Base-by-base conservation (phyloP, 805 yeast species). In the Zygotorulaspora sp. region DNA sequence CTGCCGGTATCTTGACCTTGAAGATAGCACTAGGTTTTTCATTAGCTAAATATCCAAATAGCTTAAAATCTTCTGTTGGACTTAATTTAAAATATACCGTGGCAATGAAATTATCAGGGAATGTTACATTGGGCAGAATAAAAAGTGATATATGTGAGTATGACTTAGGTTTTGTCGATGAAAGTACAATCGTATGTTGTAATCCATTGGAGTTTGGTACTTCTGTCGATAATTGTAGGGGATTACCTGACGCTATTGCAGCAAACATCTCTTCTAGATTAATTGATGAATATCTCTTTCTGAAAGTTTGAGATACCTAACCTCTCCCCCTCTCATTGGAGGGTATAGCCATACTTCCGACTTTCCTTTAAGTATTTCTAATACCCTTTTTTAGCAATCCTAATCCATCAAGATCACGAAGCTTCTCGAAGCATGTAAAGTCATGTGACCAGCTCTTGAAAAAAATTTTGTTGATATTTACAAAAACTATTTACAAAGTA, bases 21-120 rank as follows among this genome's bases (percentile, higher is more conserved):
- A 84, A 92, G 2, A 92, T 92, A 0, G 97, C 96, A 41, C 95
- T 84, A 24, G 94, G 97, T 57, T 90, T 92, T 24, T 62, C 65
- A 0, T 70, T 63, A 30, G 74, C 72, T 18, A 83, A 54, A 9
- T 78, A 78, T 3, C 90, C 90, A 39, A 82, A 68, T 10, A 85
- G 66, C 47, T 74, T 74, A 61, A 82, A 84, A 20, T 81, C 71
- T 39, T 65, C 67, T 9, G 51, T 48, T 2, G 70, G 68, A 10
- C 89, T 88, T 36, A 89, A 64, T 57, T 90, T 96, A 62, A 87
- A 90, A 61, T 83, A 92, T 2, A 92, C 85, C 28, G 90, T 71
- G 0, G 97, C 97, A 1, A 90, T 78, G 50, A 70, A 82, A 32
- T 74, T 74, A 1, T 76, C 74, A 38, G 89, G 96, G 35, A 76